Evolutionary conservation across 768 basidiomycete genomes (phyloP).

Genomic region (Termitomyces sp.): DNA sequence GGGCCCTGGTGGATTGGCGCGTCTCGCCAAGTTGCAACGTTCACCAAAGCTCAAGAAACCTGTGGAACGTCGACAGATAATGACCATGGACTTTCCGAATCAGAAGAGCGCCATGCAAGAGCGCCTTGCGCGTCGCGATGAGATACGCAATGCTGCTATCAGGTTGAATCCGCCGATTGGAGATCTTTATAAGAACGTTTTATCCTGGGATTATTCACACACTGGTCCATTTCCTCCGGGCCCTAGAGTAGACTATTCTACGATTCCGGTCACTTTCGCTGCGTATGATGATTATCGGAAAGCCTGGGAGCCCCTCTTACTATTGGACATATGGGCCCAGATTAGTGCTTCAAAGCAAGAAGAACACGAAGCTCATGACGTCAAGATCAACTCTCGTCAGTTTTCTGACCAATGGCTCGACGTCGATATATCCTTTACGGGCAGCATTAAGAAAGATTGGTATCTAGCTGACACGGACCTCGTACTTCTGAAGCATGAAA

Average conservation of each 20-base stretch:
- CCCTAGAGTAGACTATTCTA: constrained; percentile 26
- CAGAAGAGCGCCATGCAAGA: constrained; percentile 39
- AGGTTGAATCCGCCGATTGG: constrained; percentile 82
- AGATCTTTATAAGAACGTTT: constrained; percentile 65
- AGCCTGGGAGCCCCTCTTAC: constrained; percentile 78
- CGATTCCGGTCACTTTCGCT: constrained; percentile 61
- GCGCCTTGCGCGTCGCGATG: constrained; percentile 50
- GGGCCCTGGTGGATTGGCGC: constrained; percentile 40
- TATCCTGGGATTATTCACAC: constrained; percentile 86
- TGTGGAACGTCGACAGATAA: constrained; percentile 55
- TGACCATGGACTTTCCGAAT: constrained; percentile 50
- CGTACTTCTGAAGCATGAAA: constrained; percentile 64
- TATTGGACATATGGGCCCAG: constrained; percentile 91
- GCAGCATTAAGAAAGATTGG: constrained; percentile 62
- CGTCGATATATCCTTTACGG: constrained; percentile 59
- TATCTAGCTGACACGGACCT: constrained; percentile 78
- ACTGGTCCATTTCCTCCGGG: constrained; percentile 56
- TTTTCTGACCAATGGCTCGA: constrained; percentile 83
- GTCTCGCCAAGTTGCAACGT: constrained; percentile 54
- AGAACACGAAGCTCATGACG: constrained; percentile 42
- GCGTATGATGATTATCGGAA: constrained; percentile 62
- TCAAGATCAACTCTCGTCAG: constrained; percentile 61
- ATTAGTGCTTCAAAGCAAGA: constrained; percentile 75
- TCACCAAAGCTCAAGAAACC: constrained; percentile 55
- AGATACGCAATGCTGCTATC: constrained; percentile 53